phyloP scores from a whole-genome alignment of 2,329 filamentous ascomycete genomes.

The Coleophoma cylindrospora region DNA sequence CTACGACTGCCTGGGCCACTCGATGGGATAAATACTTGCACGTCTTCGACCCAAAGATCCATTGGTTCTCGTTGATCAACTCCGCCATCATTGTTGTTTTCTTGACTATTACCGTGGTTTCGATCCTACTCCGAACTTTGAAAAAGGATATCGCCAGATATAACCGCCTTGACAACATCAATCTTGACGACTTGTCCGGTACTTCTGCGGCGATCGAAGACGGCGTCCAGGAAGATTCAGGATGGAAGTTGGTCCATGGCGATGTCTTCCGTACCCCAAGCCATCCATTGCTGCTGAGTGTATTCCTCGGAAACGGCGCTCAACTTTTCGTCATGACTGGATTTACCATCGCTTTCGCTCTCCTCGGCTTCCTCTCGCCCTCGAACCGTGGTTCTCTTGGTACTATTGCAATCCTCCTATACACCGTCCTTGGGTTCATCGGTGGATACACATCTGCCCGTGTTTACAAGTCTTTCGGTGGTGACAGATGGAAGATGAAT shows the following conservation, averaged over 20 bases:
- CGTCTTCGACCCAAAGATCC: constrained; percentile 95
- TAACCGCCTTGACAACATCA: constrained; percentile 89
- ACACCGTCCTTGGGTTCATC: constrained; percentile 87
- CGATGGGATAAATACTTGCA: constrained; percentile 99
- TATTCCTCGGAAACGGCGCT: constrained; percentile 87
- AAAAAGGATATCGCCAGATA: constrained; percentile 96
- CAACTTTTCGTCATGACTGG: constrained; percentile 98
- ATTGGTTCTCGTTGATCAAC: constrained; percentile 98
- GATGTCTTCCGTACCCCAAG: constrained; percentile 91
- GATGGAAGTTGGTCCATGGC: constrained; percentile 97
- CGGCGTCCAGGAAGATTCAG: constrained; percentile 93
- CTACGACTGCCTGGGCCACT: constrained; percentile 86
- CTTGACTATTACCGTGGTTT: constrained; percentile 83
- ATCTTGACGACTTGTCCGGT: constrained; percentile 81
- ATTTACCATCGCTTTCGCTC: constrained; percentile 86
- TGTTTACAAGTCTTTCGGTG: constrained; percentile 90
- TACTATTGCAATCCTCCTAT: constrained; percentile 88
- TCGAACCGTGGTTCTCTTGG: constrained; percentile 92
- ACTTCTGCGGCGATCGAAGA: constrained; percentile 76
- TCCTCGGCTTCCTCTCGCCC: constrained; percentile 90
- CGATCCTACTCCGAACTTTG: constrained; percentile 82
- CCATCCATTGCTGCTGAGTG: constrained; percentile 75
- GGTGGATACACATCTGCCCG: constrained; percentile 87
- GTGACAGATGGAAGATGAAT: constrained; percentile 91
- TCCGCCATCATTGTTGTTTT: constrained; percentile 93